These are phyloP conservation scores for Beauveria asiatica DNA, from an alignment of 2,329 filamentous ascomycete genomes.

Conservation along the genomic window DNA sequence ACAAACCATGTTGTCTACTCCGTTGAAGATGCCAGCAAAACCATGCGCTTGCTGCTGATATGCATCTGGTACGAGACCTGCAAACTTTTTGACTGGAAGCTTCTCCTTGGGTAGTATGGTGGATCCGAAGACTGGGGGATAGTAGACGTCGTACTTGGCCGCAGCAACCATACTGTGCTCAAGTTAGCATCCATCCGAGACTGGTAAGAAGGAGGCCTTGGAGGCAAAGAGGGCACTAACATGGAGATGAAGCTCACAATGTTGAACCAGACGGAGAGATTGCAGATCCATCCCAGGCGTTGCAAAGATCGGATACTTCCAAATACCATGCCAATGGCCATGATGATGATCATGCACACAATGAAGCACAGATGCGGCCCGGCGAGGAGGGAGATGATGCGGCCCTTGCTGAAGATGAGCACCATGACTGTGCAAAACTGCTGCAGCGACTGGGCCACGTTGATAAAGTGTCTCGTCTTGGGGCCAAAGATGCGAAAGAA, in stretches of 20 bases:
- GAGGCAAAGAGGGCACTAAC: background rate
- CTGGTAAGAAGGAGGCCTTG: too few relatives aligned
- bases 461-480: conserved; percentile 35
- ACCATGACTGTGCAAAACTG: conserved; percentile 42
- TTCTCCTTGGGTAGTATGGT: conserved; percentile 8
- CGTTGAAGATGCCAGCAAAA: conserved; percentile 12
- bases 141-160: conserved; percentile 3
- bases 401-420: conserved; percentile 43
- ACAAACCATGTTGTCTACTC: conserved; percentile 12
- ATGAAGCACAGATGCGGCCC: conserved; percentile 39
- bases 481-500: conserved; percentile 38
- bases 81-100: conserved; percentile 4
- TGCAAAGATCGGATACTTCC: conserved; percentile 48
- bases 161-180: conserved; percentile 9
- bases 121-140: background rate
- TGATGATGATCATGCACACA: conserved; percentile 41
- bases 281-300: conserved; percentile 45
- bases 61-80: conserved; percentile 7
- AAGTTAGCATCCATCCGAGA: background rate
- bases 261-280: conserved; percentile 49
- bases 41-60: conserved; percentile 11
- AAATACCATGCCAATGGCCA: conserved; percentile 40
- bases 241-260: conserved; percentile 37
- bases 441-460: conserved; percentile 37
- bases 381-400: conserved; percentile 43